Evolutionary conservation across 176 grass and related monocot species (phyloP), one percentile per base, ranked within the genome.

Genomic region (Paspalum notatum): DNA sequence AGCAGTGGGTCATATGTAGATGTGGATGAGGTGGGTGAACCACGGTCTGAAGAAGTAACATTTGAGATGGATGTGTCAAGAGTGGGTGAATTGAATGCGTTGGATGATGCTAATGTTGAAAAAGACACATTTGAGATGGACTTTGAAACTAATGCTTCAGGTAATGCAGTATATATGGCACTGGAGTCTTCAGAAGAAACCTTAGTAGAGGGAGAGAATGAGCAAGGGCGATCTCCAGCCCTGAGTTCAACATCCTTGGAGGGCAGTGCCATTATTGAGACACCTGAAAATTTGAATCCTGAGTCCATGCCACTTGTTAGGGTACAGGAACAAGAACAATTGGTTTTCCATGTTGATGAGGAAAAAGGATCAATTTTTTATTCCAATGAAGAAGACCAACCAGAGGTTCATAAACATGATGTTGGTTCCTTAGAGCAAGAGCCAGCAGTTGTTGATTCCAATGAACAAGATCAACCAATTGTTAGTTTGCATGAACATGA

Each of bases 171-270:
- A 69, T 56, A 69, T 15, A 75, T 32, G 40, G 38, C 18, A 40
- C 18, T 55, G 54, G 55, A 82, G 43, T 44, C 45, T 27, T 26
- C 72, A 25, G 65, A 72, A 44, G 76, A 77, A 72, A 39, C 41
- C 25, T 26, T 76, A 32, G 65, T 50, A 41, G 56, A 68, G 66
- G 77, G 72, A 61, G 81, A 41, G 51, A 72, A 32, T 60, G 48
- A 82, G 54, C 38, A 68, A 39, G 57, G 68, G 17, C 15, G 46
- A 66, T 83, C 43, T 78, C 16, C 39, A 60, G 43, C 21, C 26
- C 18, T 38, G 9, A 54, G 78, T 79, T 80, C 71, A 76, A 64
- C 39, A 80, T 84, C 55, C 44, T 77, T 75, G 55, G 6, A 71
- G 49, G 41, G 40, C 73, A 83, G 65, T 48, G 44, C 60, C 57